These are phyloP conservation scores for Penicillium expansum DNA, from an alignment of 2,329 filamentous ascomycete species.

Conservation along the genomic window DNA sequence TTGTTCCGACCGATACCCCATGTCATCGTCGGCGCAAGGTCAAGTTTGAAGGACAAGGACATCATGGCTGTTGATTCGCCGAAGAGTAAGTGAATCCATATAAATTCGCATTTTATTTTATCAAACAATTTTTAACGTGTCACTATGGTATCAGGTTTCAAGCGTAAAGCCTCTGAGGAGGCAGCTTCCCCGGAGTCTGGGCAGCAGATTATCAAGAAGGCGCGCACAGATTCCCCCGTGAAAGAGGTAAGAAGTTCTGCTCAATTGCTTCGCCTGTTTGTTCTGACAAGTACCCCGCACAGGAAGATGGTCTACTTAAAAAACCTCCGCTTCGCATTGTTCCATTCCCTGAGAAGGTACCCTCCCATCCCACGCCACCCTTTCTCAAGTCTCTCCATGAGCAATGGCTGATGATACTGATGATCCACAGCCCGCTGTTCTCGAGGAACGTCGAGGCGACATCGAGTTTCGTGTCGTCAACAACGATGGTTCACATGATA, in stretches of 20 bases:
- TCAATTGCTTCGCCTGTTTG: background rate
- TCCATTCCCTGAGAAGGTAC: slow-evolving; percentile 84
- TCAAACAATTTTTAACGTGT: background rate
- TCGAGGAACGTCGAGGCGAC: slow-evolving; percentile 89
- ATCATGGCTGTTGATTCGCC: slow-evolving; percentile 24
- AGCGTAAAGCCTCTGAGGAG: slow-evolving; percentile 53
- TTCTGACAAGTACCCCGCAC: slow-evolving; percentile 12
- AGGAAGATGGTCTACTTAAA: slow-evolving; percentile 41
- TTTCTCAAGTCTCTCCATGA: background rate
- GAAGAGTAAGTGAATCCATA: slow-evolving; percentile 33
- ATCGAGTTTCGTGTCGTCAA: slow-evolving; percentile 98
- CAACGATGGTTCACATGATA: slow-evolving; percentile 85
- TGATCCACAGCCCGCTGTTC: slow-evolving; percentile 67
- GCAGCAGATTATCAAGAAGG: slow-evolving; percentile 47
- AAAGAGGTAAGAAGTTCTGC: slow-evolving; percentile 31
- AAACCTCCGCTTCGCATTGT: slow-evolving; percentile 63
- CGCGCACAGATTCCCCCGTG: slow-evolving; percentile 48
- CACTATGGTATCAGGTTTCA: slow-evolving; percentile 31
- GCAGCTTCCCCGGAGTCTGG: slow-evolving; percentile 43
- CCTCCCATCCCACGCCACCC: background rate
- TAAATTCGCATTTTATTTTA: background rate
- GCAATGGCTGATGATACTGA: slow-evolving; percentile 24
- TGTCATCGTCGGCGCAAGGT: slow-evolving; percentile 4
- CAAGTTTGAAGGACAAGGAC: background rate
- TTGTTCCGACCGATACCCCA: slow-evolving; percentile 14